phyloP scores from a whole-genome alignment of 306 rosid genomes.

The Rubus parviflorus region DNA sequence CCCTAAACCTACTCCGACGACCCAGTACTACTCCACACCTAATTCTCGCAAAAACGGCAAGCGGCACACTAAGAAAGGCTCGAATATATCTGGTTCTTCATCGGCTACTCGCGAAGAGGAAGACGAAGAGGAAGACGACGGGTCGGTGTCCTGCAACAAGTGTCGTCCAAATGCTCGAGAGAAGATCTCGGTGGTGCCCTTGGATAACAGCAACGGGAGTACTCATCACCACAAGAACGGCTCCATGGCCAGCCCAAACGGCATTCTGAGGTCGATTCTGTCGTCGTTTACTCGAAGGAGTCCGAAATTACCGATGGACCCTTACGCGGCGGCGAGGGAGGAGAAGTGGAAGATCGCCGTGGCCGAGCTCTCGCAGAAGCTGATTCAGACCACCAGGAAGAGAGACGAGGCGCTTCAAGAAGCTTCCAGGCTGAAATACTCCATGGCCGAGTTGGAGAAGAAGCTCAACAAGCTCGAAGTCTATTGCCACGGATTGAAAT shows the following conservation, averaged over 20 bases:
- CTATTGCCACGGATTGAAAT: slow-evolving; percentile 71
- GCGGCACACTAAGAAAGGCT: slow-evolving; percentile 43
- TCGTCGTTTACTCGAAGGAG: slow-evolving; percentile 71
- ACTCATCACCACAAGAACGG: slow-evolving; percentile 24
- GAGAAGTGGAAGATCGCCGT: slow-evolving; percentile 86
- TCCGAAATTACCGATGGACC: slow-evolving; percentile 46
- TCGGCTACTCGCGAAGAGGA: slow-evolving; percentile 21
- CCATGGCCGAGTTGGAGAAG: slow-evolving; percentile 84
- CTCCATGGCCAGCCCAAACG: slow-evolving; percentile 67
- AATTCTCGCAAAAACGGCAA: slow-evolving; percentile 24
- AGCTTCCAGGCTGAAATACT: slow-evolving; percentile 72
- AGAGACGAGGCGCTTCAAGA: slow-evolving; percentile 75
- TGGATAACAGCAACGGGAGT: slow-evolving; percentile 44
- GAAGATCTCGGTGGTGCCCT: slow-evolving; percentile 75
- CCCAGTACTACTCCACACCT: slow-evolving; percentile 51
- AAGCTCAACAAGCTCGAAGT: slow-evolving; percentile 85
- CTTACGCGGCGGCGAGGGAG: slow-evolving; percentile 45
- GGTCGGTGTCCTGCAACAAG: slow-evolving; percentile 74
- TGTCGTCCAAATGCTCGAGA: slow-evolving; percentile 86
- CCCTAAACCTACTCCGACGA: slow-evolving; percentile 39
- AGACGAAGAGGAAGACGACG: slow-evolving; percentile 30
- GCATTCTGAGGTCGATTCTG: slow-evolving; percentile 68
- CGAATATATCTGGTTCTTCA: slow-evolving; percentile 25
- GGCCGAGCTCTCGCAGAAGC: slow-evolving; percentile 80
- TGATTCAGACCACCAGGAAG: slow-evolving; percentile 69